These are phyloP conservation scores for Sclerotinia nivalis DNA, from an alignment of 2,329 filamentous ascomycete genomes.

Conservation along the genomic window DNA sequence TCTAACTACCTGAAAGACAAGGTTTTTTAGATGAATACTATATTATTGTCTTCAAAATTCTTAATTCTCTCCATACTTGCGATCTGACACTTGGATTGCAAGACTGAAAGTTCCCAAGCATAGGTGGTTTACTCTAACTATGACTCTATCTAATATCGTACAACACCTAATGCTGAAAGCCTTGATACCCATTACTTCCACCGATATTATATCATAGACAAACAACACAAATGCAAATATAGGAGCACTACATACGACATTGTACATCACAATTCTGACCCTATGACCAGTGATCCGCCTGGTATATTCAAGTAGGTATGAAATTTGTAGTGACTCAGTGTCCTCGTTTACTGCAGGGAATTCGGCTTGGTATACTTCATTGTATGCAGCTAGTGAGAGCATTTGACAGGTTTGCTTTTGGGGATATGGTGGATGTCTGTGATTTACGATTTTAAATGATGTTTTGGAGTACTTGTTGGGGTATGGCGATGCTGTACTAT, in stretches of 20 bases:
- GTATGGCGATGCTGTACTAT: not conserved
- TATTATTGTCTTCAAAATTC: not conserved
- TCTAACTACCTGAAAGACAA: not conserved
- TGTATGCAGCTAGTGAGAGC: not conserved
- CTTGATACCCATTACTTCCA: not conserved
- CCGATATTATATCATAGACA: not conserved
- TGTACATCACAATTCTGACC: not conserved
- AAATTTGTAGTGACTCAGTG: no score
- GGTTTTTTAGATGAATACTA: not conserved
- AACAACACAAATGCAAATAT: not conserved
- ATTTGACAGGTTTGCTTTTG: not conserved
- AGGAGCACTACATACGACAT: not conserved
- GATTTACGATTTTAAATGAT: not conserved
- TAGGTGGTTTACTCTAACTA: not conserved
- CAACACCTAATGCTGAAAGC: not conserved
- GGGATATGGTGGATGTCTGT: not conserved
- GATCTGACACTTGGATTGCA: not conserved
- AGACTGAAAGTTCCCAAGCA: not conserved
- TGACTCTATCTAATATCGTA: not conserved
- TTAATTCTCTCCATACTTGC: no score
- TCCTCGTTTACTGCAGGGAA: no score
- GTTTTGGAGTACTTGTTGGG: not conserved
- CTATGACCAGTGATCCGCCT: not conserved
- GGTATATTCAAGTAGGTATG: not conserved
- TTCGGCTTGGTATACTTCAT: no score